Percentiles rank a stretch among this genome's conserved stretches.
phyloP scores from a whole-genome alignment of 2,329 filamentous ascomycete genomes.

The Westerdykella sp. region DNA sequence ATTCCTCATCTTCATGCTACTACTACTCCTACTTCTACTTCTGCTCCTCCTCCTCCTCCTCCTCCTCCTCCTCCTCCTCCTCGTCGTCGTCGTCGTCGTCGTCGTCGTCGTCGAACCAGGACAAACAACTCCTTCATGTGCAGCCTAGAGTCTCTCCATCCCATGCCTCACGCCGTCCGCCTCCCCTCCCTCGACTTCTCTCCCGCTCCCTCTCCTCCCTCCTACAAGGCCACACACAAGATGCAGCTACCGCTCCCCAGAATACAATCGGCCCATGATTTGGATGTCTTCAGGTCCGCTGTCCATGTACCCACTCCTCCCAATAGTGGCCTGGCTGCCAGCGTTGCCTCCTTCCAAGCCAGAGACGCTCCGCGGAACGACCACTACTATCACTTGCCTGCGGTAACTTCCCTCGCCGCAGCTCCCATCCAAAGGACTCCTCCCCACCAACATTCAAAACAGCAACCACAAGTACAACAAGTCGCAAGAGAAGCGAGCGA shows the following conservation, averaged over 20 bases:
- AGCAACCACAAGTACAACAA: conserved; percentile 3
- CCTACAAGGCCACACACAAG: conserved; percentile 20
- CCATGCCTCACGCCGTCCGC: conserved; percentile 38
- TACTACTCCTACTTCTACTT: conserved; percentile 2
- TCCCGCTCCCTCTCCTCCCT: conserved; percentile 19
- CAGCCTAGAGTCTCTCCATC: conserved; percentile 37
- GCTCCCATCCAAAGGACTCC: conserved; percentile 1
- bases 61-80: conserved; percentile 5
- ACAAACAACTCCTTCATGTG: conserved; percentile 27
- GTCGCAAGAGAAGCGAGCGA: conserved; percentile 3
- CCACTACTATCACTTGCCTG: conserved; percentile 31
- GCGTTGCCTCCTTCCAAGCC: conserved; percentile 25
- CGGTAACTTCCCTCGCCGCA: conserved; percentile 3
- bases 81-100: too few species aligned
- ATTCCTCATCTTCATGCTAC: too few species aligned
- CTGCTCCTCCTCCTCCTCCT: conserved; percentile 3
- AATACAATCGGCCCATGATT: conserved; percentile 15
- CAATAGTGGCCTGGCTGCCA: conserved; percentile 26
- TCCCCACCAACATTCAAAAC: conserved; percentile 3
- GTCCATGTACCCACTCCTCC: conserved; percentile 31
- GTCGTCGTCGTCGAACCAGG: conserved; percentile 1
- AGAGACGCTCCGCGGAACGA: conserved; percentile 23
- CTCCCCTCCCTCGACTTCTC: conserved; percentile 29
- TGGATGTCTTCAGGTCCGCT: conserved; percentile 15
- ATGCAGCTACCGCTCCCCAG: conserved; percentile 30